A percentile compares a stretch with the other conserved stretches of the same genome.
phyloP scores from a whole-genome alignment of 2,329 filamentous ascomycete species.

The Penicillium sp. region DNA sequence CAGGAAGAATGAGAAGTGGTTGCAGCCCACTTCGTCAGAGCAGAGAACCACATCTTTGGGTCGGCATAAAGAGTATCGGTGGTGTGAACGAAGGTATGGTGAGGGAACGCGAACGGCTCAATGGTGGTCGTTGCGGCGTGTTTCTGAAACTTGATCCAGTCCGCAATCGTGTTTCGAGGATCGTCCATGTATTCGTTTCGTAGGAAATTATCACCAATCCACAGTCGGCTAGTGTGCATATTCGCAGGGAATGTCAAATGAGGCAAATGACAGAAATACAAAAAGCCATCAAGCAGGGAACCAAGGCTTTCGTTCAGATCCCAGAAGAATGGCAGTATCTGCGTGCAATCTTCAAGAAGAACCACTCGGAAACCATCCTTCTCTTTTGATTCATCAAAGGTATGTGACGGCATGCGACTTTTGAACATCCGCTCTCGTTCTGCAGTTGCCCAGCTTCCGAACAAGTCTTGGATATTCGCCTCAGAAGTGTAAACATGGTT shows the following conservation, averaged over 20 bases:
- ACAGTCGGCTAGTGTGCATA: slow-evolving; percentile 33
- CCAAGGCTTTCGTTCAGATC: slow-evolving; percentile 32
- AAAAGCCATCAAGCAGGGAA: slow-evolving; percentile 66
- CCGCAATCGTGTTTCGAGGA: slow-evolving; percentile 20
- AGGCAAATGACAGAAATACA: slow-evolving; percentile 66
- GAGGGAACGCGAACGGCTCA: slow-evolving; percentile 35
- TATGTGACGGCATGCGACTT: slow-evolving; percentile 65
- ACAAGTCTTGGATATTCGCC: slow-evolving; percentile 30
- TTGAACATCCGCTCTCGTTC: slow-evolving; percentile 54
- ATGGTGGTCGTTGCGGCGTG: slow-evolving; percentile 9
- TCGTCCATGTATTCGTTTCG: slow-evolving; percentile 40
- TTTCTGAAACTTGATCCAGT: slow-evolving; percentile 25
- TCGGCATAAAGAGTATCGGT: slow-evolving; percentile 56
- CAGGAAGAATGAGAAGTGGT: slow-evolving; percentile 29
- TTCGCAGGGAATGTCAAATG: slow-evolving; percentile 39
- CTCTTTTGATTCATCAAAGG: slow-evolving; percentile 69
- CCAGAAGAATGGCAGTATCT: slow-evolving; percentile 51
- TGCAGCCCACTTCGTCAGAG: slow-evolving; percentile 34
- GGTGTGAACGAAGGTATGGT: slow-evolving; percentile 42
- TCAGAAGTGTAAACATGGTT: slow-evolving; percentile 21
- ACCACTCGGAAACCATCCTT: slow-evolving; percentile 82
- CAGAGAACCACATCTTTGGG: slow-evolving; percentile 49
- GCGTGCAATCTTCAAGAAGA: slow-evolving; percentile 72
- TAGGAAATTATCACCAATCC: slow-evolving; percentile 56
- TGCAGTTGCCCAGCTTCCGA: slow-evolving; percentile 47